phyloP scores from a whole-genome alignment of 768 basidiomycete genomes.

The Boletus sp. region DNA sequence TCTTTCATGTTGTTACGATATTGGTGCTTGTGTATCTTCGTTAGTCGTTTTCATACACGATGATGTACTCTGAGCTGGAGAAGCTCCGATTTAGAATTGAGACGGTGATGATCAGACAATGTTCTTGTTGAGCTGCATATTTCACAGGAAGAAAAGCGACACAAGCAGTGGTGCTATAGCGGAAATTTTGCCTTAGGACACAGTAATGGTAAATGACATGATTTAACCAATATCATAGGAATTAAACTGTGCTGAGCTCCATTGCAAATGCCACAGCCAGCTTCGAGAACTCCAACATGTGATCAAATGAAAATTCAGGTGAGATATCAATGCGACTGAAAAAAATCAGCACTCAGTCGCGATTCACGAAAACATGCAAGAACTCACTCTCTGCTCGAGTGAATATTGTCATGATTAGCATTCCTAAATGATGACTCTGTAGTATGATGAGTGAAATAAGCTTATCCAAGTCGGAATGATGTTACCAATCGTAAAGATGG shows the following conservation, averaged over 20 bases:
- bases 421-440: constrained; percentile 68
- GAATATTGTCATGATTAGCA: constrained; percentile 73
- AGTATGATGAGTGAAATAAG: neutral
- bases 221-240: neutral
- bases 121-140: neutral
- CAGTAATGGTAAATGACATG: too few species aligned
- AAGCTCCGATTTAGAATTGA: neutral
- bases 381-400: constrained; percentile 74
- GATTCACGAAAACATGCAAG: constrained; percentile 37
- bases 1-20: neutral
- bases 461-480: neutral
- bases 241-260: constrained; percentile 55
- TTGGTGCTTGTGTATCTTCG: neutral
- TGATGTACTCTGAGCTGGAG: neutral
- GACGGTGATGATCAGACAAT: neutral
- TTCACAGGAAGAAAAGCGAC: neutral
- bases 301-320: constrained; percentile 83
- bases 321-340: constrained; percentile 78
- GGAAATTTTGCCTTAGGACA: too few species aligned
- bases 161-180: too few species aligned
- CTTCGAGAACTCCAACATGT: constrained; percentile 89
- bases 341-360: constrained; percentile 19
- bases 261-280: constrained; percentile 76
- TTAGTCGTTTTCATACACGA: neutral
- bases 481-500: constrained; percentile 71